A percentile compares a stretch with the other conserved stretches of the same genome.
Conservation (phyloP, 1,284 basidiomycete species). For the Sanghuangporus sanghuang region DNA sequence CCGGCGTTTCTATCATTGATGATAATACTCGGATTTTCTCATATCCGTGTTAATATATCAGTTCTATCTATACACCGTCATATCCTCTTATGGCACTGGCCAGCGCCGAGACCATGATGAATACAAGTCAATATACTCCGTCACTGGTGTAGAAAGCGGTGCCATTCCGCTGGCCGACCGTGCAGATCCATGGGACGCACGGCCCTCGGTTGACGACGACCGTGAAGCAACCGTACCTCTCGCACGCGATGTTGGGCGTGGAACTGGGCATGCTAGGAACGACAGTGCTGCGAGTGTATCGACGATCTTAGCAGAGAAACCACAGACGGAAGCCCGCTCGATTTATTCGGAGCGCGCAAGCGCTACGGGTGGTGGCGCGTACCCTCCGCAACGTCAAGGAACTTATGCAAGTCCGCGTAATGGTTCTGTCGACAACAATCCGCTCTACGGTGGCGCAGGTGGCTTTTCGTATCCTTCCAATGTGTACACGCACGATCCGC, state of each 20-base stretch:
- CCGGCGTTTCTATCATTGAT: neutral
- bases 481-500: conserved; percentile 40
- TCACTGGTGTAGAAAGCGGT: conserved; percentile 55
- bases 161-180: conserved; percentile 54
- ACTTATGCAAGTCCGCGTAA: conserved; percentile 24
- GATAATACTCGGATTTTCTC: conserved; percentile 12
- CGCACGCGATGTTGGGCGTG: conserved; percentile 18
- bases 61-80: conserved; percentile 66
- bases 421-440: conserved; percentile 11
- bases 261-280: conserved; percentile 42
- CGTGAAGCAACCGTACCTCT: conserved; percentile 19
- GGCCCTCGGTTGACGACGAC: conserved; percentile 45
- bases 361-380: conserved; percentile 11
- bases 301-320: conserved; percentile 47
- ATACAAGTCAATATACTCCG: conserved; percentile 73
- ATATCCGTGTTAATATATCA: conserved; percentile 26
- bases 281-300: conserved; percentile 53
- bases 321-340: conserved; percentile 37
- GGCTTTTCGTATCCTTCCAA: conserved; percentile 26
- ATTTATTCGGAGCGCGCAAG: conserved; percentile 20
- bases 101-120: conserved; percentile 78
- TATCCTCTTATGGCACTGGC: conserved; percentile 67
- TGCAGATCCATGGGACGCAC: conserved; percentile 69
- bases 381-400: conserved; percentile 11
- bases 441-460: neutral